Base-by-base conservation (phyloP, 2,329 filamentous ascomycete genomes). In the Thelonectria olida region DNA sequence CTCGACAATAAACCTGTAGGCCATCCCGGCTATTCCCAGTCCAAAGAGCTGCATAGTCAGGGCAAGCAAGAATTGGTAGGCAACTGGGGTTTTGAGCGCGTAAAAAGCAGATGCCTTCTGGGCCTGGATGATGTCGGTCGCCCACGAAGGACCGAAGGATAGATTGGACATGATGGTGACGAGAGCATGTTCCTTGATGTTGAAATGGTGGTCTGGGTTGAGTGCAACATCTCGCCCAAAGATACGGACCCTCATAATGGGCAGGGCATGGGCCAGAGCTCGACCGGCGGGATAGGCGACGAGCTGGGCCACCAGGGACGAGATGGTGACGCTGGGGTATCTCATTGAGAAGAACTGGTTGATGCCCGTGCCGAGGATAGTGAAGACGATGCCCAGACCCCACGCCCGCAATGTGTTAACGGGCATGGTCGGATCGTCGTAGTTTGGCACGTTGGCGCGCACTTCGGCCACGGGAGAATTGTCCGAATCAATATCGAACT, bases 161-260 rank as follows among this genome's bases (percentile, higher is more conserved):
- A 82, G 79, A 60, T 83, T 84, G 63, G 76, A 79, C 80, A 82
- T 82, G 53, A 82, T 80, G 36, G 80, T 80, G 34, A 81, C 75
- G 13, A 82, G 63, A 1, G 78, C 76, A 56, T 82, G 80, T 49
- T 82, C 80, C 62, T 82, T 82, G 69, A 81, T 78, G 62, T 81
- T 82, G 69, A 82, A 82, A 51, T 74, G 68, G 22, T 63, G 60
- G 55, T 81, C 79, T 0, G 79, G 80, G 58, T 82, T 82, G 28
- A 79, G 64, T 5, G 67, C 64, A 10, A 63, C 13, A 60, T 70
- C 17, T 63, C 57, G 7, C 38, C 65, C 22, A 64, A 73, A 9
- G 68, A 67, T 72, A 71, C 49, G 54, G 25, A 61, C 19, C 23
- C 42, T 58, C 56, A 69, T 70, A 38, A 80, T 69, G 1, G 80